phyloP scores from a whole-genome alignment of 1,284 basidiomycete species.

The Sutorius eximius region DNA sequence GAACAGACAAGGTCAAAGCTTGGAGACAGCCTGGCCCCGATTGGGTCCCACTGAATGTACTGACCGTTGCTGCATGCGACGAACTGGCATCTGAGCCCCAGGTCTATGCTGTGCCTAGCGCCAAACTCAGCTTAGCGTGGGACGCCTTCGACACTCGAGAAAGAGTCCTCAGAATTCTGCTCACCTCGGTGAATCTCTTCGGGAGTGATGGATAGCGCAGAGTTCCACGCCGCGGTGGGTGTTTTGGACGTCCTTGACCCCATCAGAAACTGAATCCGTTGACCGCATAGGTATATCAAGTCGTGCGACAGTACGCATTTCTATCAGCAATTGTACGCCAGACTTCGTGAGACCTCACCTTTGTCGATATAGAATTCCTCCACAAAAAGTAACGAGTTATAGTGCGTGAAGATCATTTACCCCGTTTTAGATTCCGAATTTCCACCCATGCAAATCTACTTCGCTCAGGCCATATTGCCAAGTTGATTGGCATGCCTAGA shows the following conservation, averaged over 20 bases:
- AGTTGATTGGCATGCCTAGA: constrained; percentile 77
- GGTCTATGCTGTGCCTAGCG: background rate
- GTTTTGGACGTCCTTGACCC: background rate
- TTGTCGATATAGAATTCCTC: constrained; percentile 46
- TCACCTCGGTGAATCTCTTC: background rate
- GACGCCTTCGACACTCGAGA: background rate
- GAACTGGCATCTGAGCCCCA: too few species aligned
- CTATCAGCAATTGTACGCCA: background rate
- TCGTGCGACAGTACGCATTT: constrained; percentile 48
- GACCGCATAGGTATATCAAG: constrained; percentile 58
- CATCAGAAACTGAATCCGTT: background rate
- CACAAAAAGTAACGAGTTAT: constrained; percentile 65
- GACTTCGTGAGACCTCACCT: constrained; percentile 1
- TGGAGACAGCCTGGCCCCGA: background rate
- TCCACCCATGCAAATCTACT: background rate
- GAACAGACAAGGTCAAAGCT: background rate
- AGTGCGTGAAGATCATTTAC: constrained; percentile 41
- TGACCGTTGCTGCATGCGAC: too few species aligned
- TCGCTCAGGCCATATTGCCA: constrained; percentile 75
- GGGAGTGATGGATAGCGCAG: constrained; percentile 53
- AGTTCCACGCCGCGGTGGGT: constrained; percentile 63
- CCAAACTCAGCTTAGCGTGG: background rate
- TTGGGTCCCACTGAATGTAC: background rate
- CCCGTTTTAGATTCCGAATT: background rate
- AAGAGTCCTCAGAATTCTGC: background rate